These are phyloP conservation scores for Rhododendron molle DNA, from an alignment of 148 eudicot genomes.

Conservation along the genomic window DNA sequence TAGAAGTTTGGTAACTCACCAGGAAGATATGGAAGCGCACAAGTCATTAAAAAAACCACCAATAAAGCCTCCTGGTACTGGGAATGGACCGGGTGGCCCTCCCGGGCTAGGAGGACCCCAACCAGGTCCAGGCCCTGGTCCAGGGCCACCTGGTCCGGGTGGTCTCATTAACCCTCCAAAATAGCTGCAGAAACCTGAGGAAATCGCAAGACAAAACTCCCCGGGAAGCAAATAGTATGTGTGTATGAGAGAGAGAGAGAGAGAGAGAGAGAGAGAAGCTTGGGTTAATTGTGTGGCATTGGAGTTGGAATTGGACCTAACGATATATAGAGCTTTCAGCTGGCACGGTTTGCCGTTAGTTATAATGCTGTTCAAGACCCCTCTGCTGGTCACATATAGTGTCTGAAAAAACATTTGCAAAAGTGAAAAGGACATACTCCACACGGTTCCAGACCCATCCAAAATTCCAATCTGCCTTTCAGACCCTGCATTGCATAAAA, in stretches of 20 bases:
- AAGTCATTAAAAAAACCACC: slow-evolving; percentile 15
- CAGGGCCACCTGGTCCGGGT: slow-evolving; percentile 12
- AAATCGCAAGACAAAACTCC: background rate
- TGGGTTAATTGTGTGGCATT: background rate
- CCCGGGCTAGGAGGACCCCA: slow-evolving; percentile 1
- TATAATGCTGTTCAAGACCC: background rate
- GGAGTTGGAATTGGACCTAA: background rate
- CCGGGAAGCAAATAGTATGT: background rate
- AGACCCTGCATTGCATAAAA: background rate
- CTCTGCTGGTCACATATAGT: background rate
- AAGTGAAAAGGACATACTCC: background rate
- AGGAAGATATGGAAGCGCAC: slow-evolving; percentile 29
- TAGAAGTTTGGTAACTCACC: slow-evolving; percentile 20
- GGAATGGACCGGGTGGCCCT: slow-evolving; percentile 4
- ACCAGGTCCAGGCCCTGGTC: slow-evolving; percentile 3
- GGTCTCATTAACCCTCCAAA: slow-evolving; percentile 14
- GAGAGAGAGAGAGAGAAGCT: background rate
- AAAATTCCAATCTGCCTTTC: slow-evolving; percentile 15
- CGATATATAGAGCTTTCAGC: background rate
- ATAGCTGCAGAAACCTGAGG: background rate
- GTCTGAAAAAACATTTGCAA: background rate
- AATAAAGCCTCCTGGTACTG: slow-evolving; percentile 4
- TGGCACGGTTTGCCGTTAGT: background rate
- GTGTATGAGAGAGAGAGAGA: background rate
- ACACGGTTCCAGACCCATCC: background rate